Evolutionary conservation across 352 stramenopile species (phyloP), one percentile per base, ranked within the genome.

Genomic region (Pythium plurisporium): DNA sequence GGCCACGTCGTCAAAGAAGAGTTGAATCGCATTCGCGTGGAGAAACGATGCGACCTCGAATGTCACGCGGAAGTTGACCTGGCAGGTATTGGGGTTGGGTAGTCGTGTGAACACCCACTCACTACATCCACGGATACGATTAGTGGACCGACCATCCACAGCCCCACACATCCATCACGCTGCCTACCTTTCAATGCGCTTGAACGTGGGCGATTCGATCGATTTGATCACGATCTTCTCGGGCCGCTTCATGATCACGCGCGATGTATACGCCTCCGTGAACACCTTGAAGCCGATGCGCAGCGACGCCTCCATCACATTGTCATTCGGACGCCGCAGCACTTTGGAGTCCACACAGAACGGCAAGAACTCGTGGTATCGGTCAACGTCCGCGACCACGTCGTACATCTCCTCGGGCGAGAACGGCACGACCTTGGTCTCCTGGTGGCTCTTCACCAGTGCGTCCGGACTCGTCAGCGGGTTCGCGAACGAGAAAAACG

Each of bases 1-100:
- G 20, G 83, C 79, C 25, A 93, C 80, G 53, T 93, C 83, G 62
- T 93, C 83, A 52, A 93, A 93, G 64, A 93, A 93, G 30, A 93
- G 68, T 54, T 89, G 71, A 34, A 93, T 90, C 17, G 83, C 80
- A 50, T 90, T 89, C 14, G 79, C 73, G 55, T 91, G 83, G 22
- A 93, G 60, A 56, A 90, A 89, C 42, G 79, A 90, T 48, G 79
- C 74, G 38, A 93, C 81, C 52, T 91, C 81, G 31, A 91, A 91
- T 6, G 79, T 89, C 44, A 93, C 83, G n/a, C 77, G 81, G 27
- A 93, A 93, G 31, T 89, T 56, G 12, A 93, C 64, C 50, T 87
- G 67, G 33, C 80, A 91, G 38, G 72, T 72, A 61, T 84, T 79
- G n/a, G 76, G 70, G 14, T 61, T 68, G 30, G 46, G 57, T 45